Evolutionary conservation across 768 basidiomycete genomes (phyloP), one percentile per base, ranked within the genome.

Genomic region (Tubosaeta brunneosetosa): DNA sequence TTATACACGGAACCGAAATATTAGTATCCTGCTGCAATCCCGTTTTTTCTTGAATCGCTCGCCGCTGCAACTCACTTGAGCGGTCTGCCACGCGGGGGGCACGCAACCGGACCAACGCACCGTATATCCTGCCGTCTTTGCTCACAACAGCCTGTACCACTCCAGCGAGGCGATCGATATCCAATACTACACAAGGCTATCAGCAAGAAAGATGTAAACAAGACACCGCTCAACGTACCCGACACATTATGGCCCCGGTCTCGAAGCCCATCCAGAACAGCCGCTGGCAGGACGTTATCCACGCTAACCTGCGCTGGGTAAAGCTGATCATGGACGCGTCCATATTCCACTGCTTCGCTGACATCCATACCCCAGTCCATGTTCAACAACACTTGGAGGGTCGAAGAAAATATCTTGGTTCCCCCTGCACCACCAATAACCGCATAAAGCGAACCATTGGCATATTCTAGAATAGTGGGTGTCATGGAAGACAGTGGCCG

Each of bases 41-140:
- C 93, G 57, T 92, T 88, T 75, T 94, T 95, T 64, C 93, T 80
- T 17, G 89, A 91, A 69, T 97, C 94, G 64, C 89, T 91, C 9
- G 90, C 87, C 55, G 91, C 93, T 88, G 59, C 41, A 25, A 25
- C 34, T 22, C 22, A 22, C 22, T 22, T 22, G 22, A 22, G 22
- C 22, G 22, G 22, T 22, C 22, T 22, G 22, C 22, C 22, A 22
- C 22, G 22, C 22, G 22, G 22, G 22, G 22, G 22, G 22, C 22
- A 22, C 22, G 22, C 1, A 22, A 22, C 22, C 22, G 22, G 22
- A 22, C 22, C 22, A 33, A 68, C 83, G 44, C 58, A 88, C 89
- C 88, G 56, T 77, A 88, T 26, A 93, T 75, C 42, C 63, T 69
- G 7, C 78, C 82, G 47, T 83, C 77, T 41, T 68, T 53, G 50